Evolutionary conservation across 2,329 filamentous ascomycete species (phyloP).

Genomic region (Epichloe festucae): DNA sequence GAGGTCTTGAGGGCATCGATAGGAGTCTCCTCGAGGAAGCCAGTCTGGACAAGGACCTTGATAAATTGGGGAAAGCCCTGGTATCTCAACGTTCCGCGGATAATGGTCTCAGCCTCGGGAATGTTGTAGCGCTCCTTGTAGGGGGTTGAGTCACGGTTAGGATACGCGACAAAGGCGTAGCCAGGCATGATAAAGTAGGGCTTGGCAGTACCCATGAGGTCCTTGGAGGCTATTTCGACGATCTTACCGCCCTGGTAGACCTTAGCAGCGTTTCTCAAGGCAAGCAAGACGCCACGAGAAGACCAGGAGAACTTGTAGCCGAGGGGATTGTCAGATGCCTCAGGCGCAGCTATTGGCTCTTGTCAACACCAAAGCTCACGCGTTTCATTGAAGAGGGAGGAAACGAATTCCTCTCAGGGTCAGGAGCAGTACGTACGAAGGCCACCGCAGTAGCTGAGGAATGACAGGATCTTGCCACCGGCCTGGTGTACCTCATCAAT

Average conservation of each 20-base stretch:
- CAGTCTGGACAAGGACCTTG: slow-evolving; percentile 74
- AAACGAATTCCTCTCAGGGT: no score
- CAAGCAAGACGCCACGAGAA: slow-evolving; percentile 73
- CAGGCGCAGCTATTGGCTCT: slow-evolving; percentile 43
- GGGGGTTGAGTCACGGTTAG: slow-evolving; percentile 77
- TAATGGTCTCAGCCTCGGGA: slow-evolving; percentile 80
- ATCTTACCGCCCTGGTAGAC: slow-evolving; percentile 71
- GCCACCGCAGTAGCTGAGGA: slow-evolving; percentile 68
- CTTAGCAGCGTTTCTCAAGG: slow-evolving; percentile 72
- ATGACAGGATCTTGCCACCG: slow-evolving; percentile 73
- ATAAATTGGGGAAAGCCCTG: slow-evolving; percentile 85
- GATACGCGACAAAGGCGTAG: slow-evolving; percentile 82
- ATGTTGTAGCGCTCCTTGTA: slow-evolving; percentile 88
- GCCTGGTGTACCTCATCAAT: slow-evolving; percentile 78
- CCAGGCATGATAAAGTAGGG: slow-evolving; percentile 77
- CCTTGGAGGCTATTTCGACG: slow-evolving; percentile 42
- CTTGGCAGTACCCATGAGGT: slow-evolving; percentile 50
- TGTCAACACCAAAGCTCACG: background rate
- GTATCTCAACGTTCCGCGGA: slow-evolving; percentile 74
- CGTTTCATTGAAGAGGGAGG: no score
- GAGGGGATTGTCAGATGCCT: slow-evolving; percentile 74
- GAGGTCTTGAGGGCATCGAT: slow-evolving; percentile 52
- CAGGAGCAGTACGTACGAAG: background rate
- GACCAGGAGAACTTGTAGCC: slow-evolving; percentile 71
- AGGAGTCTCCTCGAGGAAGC: slow-evolving; percentile 67